Evolutionary conservation across 164 flowering plant species (phyloP).

Genomic region (Magnolia changhungtana): DNA sequence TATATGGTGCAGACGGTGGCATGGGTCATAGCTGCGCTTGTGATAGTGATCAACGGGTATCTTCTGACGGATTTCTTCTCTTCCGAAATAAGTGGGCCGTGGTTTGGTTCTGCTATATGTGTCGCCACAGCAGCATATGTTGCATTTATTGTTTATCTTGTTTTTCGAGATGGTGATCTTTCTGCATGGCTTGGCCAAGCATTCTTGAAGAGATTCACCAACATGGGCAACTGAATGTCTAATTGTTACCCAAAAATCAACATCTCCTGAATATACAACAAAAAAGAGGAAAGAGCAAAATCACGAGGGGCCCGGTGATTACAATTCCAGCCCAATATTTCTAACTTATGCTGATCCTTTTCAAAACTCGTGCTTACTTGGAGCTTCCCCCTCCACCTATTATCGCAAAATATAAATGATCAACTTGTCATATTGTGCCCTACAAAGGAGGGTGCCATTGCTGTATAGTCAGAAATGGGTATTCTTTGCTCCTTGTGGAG

Average conservation of each 20-base stretch:
- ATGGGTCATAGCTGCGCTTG: conserved; percentile 76
- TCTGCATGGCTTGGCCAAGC: conserved; percentile 31
- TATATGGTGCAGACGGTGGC: conserved; percentile 49
- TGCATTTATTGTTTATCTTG: conserved; percentile 62
- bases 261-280: not conserved
- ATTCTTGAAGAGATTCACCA: conserved; percentile 26
- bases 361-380: too few relatives aligned
- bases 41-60: conserved; percentile 85
- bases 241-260: not conserved
- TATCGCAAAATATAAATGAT: too few relatives aligned
- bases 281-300: too few relatives aligned
- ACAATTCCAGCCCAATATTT: too few relatives aligned
- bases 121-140: conserved; percentile 49
- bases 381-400: too few relatives aligned
- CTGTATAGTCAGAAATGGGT: too few relatives aligned
- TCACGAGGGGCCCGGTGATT: too few relatives aligned
- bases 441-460: too few relatives aligned
- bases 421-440: too few relatives aligned
- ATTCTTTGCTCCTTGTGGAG: too few relatives aligned
- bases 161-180: conserved; percentile 28
- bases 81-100: conserved; percentile 66
- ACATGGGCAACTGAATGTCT: conserved; percentile 20
- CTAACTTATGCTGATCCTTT: too few relatives aligned
- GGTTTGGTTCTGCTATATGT: conserved; percentile 45
- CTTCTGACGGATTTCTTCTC: conserved; percentile 71